Evolutionary conservation across 2,329 filamentous ascomycete genomes (phyloP), one percentile per base, ranked within the genome.

Genomic region (Hymenotorrendiella dingleyae): DNA sequence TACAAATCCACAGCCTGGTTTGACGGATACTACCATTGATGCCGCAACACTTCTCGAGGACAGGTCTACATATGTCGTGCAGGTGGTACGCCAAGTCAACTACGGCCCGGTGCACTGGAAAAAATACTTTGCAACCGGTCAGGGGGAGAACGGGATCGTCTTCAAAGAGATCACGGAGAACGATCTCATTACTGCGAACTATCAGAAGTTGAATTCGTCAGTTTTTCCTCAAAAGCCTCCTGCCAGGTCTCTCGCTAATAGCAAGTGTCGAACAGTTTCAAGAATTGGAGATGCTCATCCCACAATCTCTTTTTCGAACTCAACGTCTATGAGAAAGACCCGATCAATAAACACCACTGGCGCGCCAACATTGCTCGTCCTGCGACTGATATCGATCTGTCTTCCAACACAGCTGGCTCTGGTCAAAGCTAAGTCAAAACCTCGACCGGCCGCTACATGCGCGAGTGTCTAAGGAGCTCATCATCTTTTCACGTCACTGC

Each of bases 221-320:
- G 63, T 59, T 23, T 40, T 14, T 17, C 5, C 6, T 23, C 6
- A 21, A 28, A 11, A 14, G n/a, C 24, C 17, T 39, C 10, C 14
- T 28, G 10, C n/a, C 21, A 6, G 14, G 14, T 37, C 21, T 4
- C 5, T 11, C 21, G 6, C 38, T 38, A 32, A 37, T 14, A 17
- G 21, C 23, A 28, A 16, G 6, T 23, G 20, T 36, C 16, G 16
- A 72, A 10, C 12, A 38, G 36, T 4, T 71, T 63, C 54, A 72
- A 72, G 56, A 73, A 72, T 49, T 72, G 62, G 60, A 67, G 60
- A 40, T 72, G 69, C 42, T 46, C 40, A 1, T 20, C 2, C 1
- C 67, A 73, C 48, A 62, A 71, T 46, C 67, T 62, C 47, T 73
- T 72, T 56, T 72, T 71, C 47, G 69, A 73, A 47, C 19, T 68